These are phyloP conservation scores for Tetradesmus lagerheimii DNA, from an alignment of 139 green algal genomes.

Conservation along the genomic window DNA sequence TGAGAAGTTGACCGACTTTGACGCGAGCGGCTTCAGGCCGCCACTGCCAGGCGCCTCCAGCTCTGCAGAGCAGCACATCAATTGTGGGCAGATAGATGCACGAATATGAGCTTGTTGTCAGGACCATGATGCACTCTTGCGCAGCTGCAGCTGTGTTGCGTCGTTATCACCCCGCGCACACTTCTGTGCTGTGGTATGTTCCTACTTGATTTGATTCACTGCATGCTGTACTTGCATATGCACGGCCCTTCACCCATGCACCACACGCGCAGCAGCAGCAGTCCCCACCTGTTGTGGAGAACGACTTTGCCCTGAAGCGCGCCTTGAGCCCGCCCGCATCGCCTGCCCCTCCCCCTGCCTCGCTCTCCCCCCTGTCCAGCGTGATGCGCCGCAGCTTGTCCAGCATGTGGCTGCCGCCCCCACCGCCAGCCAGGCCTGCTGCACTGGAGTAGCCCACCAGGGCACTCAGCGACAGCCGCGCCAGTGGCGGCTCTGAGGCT, in stretches of 20 bases:
- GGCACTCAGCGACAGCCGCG: neutral
- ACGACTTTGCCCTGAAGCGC: neutral
- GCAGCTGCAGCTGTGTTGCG: too few species aligned
- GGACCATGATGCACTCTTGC: too few species aligned
- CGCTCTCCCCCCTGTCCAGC: neutral
- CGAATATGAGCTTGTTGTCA: too few species aligned
- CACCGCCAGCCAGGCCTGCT: neutral
- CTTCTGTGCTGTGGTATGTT: too few species aligned
- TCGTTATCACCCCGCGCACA: too few species aligned
- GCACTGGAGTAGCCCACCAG: neutral
- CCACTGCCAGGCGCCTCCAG: neutral
- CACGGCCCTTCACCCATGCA: too few species aligned
- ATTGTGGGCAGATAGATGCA: neutral
- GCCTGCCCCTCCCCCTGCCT: neutral
- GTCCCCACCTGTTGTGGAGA: neutral
- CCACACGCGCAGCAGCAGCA: neutral
- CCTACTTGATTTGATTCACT: too few species aligned
- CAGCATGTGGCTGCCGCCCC: conserved; percentile 8
- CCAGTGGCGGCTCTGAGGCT: neutral
- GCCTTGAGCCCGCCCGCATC: neutral
- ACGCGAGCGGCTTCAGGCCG: neutral
- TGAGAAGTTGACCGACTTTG: conserved; percentile 15
- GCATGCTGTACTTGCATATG: too few species aligned
- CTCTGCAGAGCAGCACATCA: neutral
- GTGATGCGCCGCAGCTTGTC: conserved; percentile 21